Evolutionary conservation across 2,329 filamentous ascomycete species (phyloP), one percentile per base, ranked within the genome.

Genomic region (Trichoderma sp.): DNA sequence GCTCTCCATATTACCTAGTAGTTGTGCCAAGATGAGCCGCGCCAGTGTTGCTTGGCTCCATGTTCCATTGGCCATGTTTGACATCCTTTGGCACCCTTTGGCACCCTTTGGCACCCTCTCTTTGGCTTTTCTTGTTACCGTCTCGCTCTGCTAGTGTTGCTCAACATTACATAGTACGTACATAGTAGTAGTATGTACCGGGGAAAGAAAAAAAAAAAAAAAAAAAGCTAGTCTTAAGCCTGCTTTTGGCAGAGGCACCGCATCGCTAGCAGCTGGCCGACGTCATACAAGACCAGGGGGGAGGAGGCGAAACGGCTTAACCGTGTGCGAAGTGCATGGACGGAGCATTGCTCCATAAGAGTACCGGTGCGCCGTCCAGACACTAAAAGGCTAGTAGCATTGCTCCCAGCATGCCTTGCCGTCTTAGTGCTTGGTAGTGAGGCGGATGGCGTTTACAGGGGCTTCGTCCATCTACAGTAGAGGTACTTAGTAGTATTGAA

Each of bases 391-490:
- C 29, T 27, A 15, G 42, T 37, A 32, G 12, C 19, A 39, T 34
- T 39, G n/a, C n/a, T n/a, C n/a, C 50, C 48, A 53, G 45, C 60
- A 54, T 56, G 61, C 37, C 52, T 35, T 64, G 35, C 45, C 50
- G 37, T 22, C 27, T 64, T 56, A 56, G 60, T 56, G 61, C 61
- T 64, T 59, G 53, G 29, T 39, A 37, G 42, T 58, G 64, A 66
- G 54, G 54, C 53, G 64, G 27, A 50, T 66, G 64, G 54, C 25
- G 42, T 59, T 66, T 50, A 64, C 61, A 64, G 61, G 61, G 60
- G 64, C 32, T 45, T 59, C 53, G 37, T 15, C 25, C 60, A 54
- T 52, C 60, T 45, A n/a, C 37, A 17, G 37, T n/a, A n/a, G 37
- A 15, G 37, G 4, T 42, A n/a, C 37, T n/a, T n/a, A 22, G 35